Base-by-base conservation (phyloP, 2,329 filamentous ascomycete species). In the Pseudonectria buxi region DNA sequence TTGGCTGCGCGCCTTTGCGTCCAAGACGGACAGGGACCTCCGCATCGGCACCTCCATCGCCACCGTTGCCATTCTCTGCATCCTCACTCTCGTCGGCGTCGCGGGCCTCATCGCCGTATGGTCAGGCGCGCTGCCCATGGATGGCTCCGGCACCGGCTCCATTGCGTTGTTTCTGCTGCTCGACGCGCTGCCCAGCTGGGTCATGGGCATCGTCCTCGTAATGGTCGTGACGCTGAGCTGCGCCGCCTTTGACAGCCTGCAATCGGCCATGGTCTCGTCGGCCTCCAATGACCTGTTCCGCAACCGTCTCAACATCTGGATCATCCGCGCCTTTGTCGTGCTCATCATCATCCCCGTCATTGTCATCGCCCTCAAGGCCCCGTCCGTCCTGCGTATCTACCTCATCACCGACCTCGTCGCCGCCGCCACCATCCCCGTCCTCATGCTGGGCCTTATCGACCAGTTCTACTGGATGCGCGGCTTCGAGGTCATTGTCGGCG, bases 231-330 rank as follows among this genome's bases (percentile, higher is more conserved):
- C 77, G 9, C 73, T 92, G 34, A 84, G 78, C 51, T 86, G 82
- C 3, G 81, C 86, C 1, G 78, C 85, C 0, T 90, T 92, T 45
- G 86, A 92, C 66, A 83, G 75, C 43, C 69, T 90, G 26, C 86
- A 90, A 61, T 83, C 80, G 2, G 83, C 86, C 47, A 88, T 92
- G 81, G 81, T 90, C 7, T 86, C 82, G n/a, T 84, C 83, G 0
- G 83, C 81, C 11, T 87, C 82, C 46, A 90, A 90, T 64, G 86
- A 92, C 55, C 62, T 92, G 11, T 90, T 90, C 72, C 79, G 85
- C 50, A 92, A 92, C 69, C 76, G 74, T 40, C 75, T 92, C 37
- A 81, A 79, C 51, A 75, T 89, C 45, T 85, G 83, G 76, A 74
- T 69, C 58, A 82, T 90, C 47, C 81, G 86, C 30, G 69, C 54